These are phyloP conservation scores for Picea abies DNA, from an alignment of 83 land plant species.

Conservation along the genomic window DNA sequence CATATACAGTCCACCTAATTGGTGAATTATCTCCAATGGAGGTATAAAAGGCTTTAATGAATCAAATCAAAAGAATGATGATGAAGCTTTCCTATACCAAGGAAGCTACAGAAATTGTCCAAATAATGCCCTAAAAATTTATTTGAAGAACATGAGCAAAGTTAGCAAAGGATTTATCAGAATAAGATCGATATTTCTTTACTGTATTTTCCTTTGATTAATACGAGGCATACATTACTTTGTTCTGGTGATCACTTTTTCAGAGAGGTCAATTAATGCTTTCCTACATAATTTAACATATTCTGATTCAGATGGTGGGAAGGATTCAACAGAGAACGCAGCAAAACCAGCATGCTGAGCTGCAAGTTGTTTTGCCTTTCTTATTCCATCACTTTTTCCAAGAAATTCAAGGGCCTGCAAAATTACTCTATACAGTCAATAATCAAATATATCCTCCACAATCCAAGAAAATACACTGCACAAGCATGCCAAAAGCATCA, in stretches of 20 bases:
- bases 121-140: too few relatives aligned
- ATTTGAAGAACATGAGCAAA: too few relatives aligned
- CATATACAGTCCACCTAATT: too few relatives aligned
- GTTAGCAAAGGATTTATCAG: too few relatives aligned
- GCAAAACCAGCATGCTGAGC: slow-evolving; percentile 68
- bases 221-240: slow-evolving; percentile 33
- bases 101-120: too few relatives aligned
- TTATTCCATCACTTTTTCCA: slow-evolving; percentile 67
- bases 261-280: slow-evolving; percentile 77
- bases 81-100: too few relatives aligned
- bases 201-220: too few relatives aligned
- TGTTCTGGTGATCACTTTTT: slow-evolving; percentile 65
- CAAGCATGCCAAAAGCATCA: background rate
- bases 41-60: too few relatives aligned
- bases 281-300: slow-evolving; percentile 59
- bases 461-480: background rate
- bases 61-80: too few relatives aligned
- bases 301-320: slow-evolving; percentile 65
- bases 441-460: background rate
- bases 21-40: too few relatives aligned
- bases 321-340: slow-evolving; percentile 59
- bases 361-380: slow-evolving; percentile 69
- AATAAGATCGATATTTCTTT: too few relatives aligned
- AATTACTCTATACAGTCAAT: background rate
- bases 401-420: slow-evolving; percentile 77